These are phyloP conservation scores for Starmerella etchellsii DNA, from an alignment of 805 yeast species.

Conservation along the genomic window DNA sequence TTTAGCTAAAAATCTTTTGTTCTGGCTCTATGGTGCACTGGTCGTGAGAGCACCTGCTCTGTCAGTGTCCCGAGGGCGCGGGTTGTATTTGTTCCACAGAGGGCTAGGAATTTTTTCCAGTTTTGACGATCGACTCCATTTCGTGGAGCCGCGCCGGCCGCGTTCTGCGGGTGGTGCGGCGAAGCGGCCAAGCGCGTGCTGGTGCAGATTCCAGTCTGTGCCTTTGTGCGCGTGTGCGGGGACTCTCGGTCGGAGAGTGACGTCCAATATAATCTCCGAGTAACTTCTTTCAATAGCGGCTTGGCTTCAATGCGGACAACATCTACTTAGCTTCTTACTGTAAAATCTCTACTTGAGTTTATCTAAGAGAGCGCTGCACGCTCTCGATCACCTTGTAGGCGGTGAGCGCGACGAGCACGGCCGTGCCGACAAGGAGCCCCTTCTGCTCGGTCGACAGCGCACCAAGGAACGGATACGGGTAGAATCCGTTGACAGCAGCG, in stretches of 20 bases:
- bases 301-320: conserved; percentile 25
- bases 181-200: neutral
- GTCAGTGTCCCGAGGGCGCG: too few species aligned
- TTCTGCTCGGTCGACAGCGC: conserved; percentile 19
- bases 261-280: conserved; percentile 25
- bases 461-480: conserved; percentile 27
- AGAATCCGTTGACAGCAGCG: conserved; percentile 22
- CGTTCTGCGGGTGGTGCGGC: conserved; percentile 11
- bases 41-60: too few species aligned
- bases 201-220: too few species aligned
- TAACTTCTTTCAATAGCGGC: conserved; percentile 15
- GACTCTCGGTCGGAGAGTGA: conserved; percentile 11
- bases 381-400: conserved; percentile 19
- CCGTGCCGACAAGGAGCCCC: conserved; percentile 18
- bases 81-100: too few species aligned
- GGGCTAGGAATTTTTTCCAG: neutral
- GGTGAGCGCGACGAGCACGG: conserved; percentile 16
- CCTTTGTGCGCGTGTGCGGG: conserved; percentile 1
- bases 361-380: conserved; percentile 13
- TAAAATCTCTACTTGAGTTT: neutral
- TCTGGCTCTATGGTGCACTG: too few species aligned
- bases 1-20: neutral
- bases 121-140: neutral
- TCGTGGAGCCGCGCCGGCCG: neutral
- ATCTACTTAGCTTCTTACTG: too few species aligned